Percentiles rank a stretch among this genome's conserved stretches.
Evolutionary conservation across 2,329 filamentous ascomycete genomes (phyloP).

Genomic region (Colletotrichum agaves): DNA sequence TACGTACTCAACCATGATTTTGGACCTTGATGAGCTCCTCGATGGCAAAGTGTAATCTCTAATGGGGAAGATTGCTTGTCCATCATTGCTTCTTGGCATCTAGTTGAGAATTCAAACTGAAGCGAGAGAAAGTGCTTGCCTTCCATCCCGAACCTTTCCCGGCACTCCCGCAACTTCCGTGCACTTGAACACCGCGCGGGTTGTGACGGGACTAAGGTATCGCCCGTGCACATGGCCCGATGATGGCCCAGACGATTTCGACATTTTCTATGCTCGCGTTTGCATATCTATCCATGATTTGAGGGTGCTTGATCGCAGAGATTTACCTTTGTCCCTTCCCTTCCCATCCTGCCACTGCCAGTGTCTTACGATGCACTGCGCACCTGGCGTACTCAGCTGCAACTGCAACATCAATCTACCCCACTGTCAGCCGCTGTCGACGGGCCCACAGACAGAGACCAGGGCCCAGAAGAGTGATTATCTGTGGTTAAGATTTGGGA

Average conservation of each 20-base stretch:
- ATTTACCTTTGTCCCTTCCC: slow-evolving; percentile 6
- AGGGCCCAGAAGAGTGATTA: not conserved
- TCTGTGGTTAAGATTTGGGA: not conserved
- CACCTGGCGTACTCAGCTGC: slow-evolving; percentile 14
- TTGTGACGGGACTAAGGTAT: too few species aligned
- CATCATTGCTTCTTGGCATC: too few species aligned
- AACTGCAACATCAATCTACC: not conserved
- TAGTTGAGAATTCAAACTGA: too few species aligned
- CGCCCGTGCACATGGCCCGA: too few species aligned
- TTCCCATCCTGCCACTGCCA: slow-evolving; percentile 5
- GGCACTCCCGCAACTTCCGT: not conserved
- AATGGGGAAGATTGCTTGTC: too few species aligned
- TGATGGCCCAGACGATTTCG: too few species aligned
- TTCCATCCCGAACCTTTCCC: not conserved
- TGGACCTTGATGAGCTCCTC: too few species aligned
- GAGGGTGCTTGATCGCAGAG: not conserved
- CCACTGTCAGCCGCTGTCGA: slow-evolving; percentile 30
- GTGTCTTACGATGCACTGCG: slow-evolving; percentile 17
- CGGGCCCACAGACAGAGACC: not conserved
- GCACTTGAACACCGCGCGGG: too few species aligned
- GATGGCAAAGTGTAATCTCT: not conserved
- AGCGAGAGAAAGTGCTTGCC: too few species aligned
- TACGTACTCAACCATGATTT: not conserved
- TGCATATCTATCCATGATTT: not conserved
- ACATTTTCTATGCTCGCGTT: too few species aligned